Evolutionary conservation across 2,329 filamentous ascomycete species (phyloP), one percentile per base, ranked within the genome.

Genomic region (Colletotrichum trifolii): DNA sequence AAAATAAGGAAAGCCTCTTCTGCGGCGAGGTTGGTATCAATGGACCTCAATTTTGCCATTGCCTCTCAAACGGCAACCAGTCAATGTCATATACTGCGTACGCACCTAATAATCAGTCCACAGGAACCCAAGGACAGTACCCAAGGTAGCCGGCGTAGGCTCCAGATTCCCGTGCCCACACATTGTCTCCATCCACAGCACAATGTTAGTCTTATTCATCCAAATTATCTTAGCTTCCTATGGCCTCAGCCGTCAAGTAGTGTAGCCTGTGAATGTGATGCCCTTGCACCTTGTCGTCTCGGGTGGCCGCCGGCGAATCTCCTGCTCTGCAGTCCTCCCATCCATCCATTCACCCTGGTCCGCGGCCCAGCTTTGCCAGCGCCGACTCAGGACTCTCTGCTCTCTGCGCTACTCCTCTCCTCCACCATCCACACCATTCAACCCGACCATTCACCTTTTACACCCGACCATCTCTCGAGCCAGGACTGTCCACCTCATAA

Each of bases 351-450:
- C 60, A 64, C 61, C 57, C 60, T 53, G 42, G 38, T 42, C 43
- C 57, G 53, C 25, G 63, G 53, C 53, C 52, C 63, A 63, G 58
- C 62, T 50, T 60, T 54, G 62, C 52, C 58, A 62, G 58, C 63
- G 58, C 58, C 63, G 63, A 66, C 59, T 66, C 52, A 66, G 63
- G 63, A 66, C 63, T 49, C 47, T 64, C n/a, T 25, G 25, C 25
- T 25, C 49, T 53, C 34, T 46, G 13, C 48, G 17, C 53, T 50
- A 46, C 54, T 65, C 43, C 54, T 53, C 39, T 33, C 61, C 39
- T n/a, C 54, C 56, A 58, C 40, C 60, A 8, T 52, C 50, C 60
- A 40, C 36, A 42, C 49, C 38, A 49, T 43, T 48, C 42, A 8
- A 48, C 42, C 15, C 47, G 42, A 46, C 56, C 59, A 33, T 48